Evolutionary conservation across 805 yeast species (phyloP).

Genomic region (Candida suzukii): DNA sequence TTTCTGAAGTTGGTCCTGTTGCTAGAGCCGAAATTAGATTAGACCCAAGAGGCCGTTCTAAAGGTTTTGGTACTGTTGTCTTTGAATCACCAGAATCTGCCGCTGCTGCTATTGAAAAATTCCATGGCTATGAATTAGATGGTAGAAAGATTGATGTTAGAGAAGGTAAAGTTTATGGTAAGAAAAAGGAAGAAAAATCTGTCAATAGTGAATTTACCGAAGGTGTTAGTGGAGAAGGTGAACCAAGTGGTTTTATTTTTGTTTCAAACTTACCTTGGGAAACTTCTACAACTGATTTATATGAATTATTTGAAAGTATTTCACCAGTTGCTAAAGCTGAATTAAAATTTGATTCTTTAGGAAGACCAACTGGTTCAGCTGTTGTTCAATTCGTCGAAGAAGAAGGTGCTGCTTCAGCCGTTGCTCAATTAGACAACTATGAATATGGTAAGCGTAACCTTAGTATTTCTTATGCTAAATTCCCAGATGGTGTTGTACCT

Average conservation of each 20-base stretch:
- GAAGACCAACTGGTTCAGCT: constrained; percentile 78
- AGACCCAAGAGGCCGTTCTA: constrained; percentile 65
- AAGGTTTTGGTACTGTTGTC: constrained; percentile 80
- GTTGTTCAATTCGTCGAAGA: constrained; percentile 67
- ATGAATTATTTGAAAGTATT: constrained; percentile 78
- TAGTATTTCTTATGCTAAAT: constrained; percentile 58
- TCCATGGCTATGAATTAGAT: constrained; percentile 62
- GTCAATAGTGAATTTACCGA: constrained; percentile 53
- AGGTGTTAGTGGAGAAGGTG: constrained; percentile 57
- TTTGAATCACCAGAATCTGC: constrained; percentile 66
- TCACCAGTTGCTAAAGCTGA: constrained; percentile 75
- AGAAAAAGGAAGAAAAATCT: constrained; percentile 5
- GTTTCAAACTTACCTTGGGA: constrained; percentile 83
- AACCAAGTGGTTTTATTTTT: constrained; percentile 52
- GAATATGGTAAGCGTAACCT: constrained; percentile 79
- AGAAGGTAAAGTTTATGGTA: constrained; percentile 44
- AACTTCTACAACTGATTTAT: constrained; percentile 79
- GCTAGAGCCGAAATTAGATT: constrained; percentile 71
- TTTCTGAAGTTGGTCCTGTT: constrained; percentile 72
- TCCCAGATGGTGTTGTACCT: constrained; percentile 4
- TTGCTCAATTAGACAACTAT: constrained; percentile 69
- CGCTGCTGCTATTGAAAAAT: constrained; percentile 56
- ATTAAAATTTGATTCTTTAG: constrained; percentile 52
- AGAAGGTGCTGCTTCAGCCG: constrained; percentile 67
- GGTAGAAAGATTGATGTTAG: constrained; percentile 80